These are phyloP conservation scores for Scutellaria baicalensis DNA, from an alignment of 257 asterid species.

Conservation along the genomic window DNA sequence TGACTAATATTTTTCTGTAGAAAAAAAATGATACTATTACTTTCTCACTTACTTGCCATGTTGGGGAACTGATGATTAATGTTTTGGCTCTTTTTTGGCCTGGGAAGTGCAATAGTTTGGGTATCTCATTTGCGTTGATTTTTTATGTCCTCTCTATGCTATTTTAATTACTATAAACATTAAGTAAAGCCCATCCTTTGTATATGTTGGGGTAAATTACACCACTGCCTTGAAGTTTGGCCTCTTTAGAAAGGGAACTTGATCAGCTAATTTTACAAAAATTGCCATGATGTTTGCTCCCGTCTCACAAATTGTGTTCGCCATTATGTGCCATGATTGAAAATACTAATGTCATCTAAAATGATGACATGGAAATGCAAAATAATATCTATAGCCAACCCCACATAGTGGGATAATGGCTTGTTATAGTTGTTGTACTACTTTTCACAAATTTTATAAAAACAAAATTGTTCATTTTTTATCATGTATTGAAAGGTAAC, in stretches of 20 bases:
- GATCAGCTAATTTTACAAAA: not conserved
- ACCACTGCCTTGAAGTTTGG: not conserved
- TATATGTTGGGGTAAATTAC: not conserved
- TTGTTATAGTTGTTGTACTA: not conserved
- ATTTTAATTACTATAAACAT: not conserved
- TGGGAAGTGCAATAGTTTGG: slow-evolving; percentile 4
- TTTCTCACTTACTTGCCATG: slow-evolving; percentile 8
- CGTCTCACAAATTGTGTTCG: not conserved
- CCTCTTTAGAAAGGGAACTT: not conserved
- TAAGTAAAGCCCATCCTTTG: not conserved
- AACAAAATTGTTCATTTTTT: not conserved
- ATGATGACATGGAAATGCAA: not conserved
- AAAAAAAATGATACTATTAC: slow-evolving; percentile 4
- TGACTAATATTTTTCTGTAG: not conserved
- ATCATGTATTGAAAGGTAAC: not conserved
- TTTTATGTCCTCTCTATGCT: not conserved
- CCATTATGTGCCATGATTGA: not conserved
- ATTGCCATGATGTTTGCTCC: not conserved
- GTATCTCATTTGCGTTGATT: too few relatives aligned
- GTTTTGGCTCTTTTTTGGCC: not conserved
- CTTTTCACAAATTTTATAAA: not conserved
- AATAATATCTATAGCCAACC: too few relatives aligned
- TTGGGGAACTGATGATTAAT: slow-evolving; percentile 5
- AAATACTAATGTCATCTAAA: not conserved
- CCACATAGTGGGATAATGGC: too few relatives aligned